Evolutionary conservation across 129 eudicot genomes (phyloP).

Genomic region (Oenanthe sinensis): DNA sequence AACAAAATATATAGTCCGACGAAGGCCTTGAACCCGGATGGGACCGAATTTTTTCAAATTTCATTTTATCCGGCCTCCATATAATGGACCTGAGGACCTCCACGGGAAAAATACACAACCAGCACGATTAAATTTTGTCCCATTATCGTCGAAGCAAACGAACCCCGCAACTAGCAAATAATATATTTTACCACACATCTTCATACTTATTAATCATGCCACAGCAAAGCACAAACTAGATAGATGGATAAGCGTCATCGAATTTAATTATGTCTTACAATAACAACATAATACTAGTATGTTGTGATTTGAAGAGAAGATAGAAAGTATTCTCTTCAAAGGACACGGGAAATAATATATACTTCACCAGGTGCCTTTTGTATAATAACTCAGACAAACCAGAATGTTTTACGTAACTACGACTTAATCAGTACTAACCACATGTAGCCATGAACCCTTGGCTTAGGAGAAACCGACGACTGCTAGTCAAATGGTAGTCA

Average conservation of each 20-base stretch:
- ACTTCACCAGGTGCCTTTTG: neutral
- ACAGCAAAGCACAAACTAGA: neutral
- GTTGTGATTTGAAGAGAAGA: neutral
- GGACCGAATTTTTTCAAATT: too few relatives aligned
- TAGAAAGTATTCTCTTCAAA: neutral
- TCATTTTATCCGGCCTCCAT: too few relatives aligned
- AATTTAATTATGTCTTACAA: neutral
- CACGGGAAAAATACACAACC: too few relatives aligned
- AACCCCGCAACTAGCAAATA: too few relatives aligned
- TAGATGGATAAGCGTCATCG: neutral
- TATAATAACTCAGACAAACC: neutral
- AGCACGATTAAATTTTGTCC: too few relatives aligned
- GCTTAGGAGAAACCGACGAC: neutral
- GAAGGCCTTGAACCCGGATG: too few relatives aligned
- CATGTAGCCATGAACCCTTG: neutral
- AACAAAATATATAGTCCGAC: too few relatives aligned
- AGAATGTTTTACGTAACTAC: neutral
- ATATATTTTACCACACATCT: neutral
- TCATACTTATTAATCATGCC: neutral
- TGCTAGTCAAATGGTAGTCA: neutral
- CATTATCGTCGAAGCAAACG: too few relatives aligned
- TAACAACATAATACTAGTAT: neutral
- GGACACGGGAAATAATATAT: neutral
- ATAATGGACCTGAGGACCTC: too few relatives aligned
- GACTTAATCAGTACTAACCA: neutral